phyloP scores from a whole-genome alignment of 2,329 filamentous ascomycete species.

The Colletotrichum falcatum region DNA sequence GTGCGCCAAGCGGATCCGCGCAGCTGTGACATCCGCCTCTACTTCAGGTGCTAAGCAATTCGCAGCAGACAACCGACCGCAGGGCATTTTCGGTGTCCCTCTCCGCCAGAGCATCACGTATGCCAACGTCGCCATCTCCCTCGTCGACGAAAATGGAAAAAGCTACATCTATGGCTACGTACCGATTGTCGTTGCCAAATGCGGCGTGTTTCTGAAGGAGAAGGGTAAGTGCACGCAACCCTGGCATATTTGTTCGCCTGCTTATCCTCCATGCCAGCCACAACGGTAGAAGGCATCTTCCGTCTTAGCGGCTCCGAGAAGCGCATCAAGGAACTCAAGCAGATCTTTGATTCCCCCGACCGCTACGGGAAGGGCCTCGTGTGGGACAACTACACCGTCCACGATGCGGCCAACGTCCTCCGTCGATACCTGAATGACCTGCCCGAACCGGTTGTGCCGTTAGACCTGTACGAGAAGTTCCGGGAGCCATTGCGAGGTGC shows the following conservation, averaged over 20 bases:
- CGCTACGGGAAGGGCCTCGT: slow-evolving; percentile 96
- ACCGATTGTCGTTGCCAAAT: slow-evolving; percentile 97
- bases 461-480: slow-evolving; percentile 93
- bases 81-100: slow-evolving; percentile 94
- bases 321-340: slow-evolving; percentile 96
- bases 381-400: slow-evolving; percentile 97
- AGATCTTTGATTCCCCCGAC: slow-evolving; percentile 92
- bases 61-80: slow-evolving; percentile 60
- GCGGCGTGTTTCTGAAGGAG: slow-evolving; percentile 96
- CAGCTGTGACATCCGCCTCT: slow-evolving; percentile 28
- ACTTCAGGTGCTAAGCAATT: slow-evolving; percentile 43
- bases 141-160: slow-evolving; percentile 90
- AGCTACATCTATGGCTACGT: slow-evolving; percentile 99
- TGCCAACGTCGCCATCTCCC: slow-evolving; percentile 96
- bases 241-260: background rate
- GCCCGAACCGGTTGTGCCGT: slow-evolving; percentile 94
- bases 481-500: slow-evolving; percentile 80
- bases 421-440: slow-evolving; percentile 96
- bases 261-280: slow-evolving; percentile 70
- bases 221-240: slow-evolving; percentile 75
- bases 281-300: slow-evolving; percentile 95
- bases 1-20: slow-evolving; percentile 34
- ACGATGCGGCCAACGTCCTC: slow-evolving; percentile 97
- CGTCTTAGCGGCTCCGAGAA: slow-evolving; percentile 96
- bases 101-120: slow-evolving; percentile 95